phyloP scores from a whole-genome alignment of 768 basidiomycete species.

The Amyloporia xantha region DNA sequence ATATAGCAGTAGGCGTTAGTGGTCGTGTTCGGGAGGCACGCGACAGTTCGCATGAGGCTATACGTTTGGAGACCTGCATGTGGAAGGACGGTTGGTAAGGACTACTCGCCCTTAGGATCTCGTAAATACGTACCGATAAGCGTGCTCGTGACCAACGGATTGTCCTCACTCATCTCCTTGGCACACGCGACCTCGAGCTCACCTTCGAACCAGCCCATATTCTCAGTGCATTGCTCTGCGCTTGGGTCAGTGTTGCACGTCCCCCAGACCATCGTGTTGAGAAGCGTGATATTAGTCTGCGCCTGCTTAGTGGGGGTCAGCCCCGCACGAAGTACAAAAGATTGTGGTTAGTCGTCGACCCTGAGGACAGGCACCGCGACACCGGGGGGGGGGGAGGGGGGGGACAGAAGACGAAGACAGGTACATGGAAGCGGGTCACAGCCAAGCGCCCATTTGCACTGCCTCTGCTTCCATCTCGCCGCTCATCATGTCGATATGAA shows the following conservation, averaged over 20 bases:
- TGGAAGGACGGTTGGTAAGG: background rate
- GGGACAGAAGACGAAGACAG: too few relatives aligned
- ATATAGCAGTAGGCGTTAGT: slow-evolving; percentile 60
- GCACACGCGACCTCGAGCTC: slow-evolving; percentile 45
- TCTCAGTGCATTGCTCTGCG: slow-evolving; percentile 47
- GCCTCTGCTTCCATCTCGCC: too few relatives aligned
- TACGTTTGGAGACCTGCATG: slow-evolving; percentile 55
- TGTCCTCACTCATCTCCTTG: slow-evolving; percentile 45
- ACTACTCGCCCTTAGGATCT: background rate
- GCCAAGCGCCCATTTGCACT: too few relatives aligned
- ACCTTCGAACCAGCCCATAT: slow-evolving; percentile 60
- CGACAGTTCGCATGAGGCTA: slow-evolving; percentile 50
- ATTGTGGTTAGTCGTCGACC: background rate
- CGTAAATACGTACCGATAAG: background rate
- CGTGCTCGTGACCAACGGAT: slow-evolving; percentile 28
- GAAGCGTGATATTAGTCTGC: slow-evolving; percentile 49
- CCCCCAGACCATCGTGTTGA: slow-evolving; percentile 72
- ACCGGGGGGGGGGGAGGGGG: too few relatives aligned
- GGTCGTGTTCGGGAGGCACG: slow-evolving; percentile 51
- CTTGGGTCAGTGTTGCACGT: slow-evolving; percentile 61
- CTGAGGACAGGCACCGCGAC: background rate
- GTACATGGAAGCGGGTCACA: too few relatives aligned
- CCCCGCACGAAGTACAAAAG: background rate
- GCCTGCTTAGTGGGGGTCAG: slow-evolving; percentile 38
- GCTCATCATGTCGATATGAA: too few relatives aligned